Evolutionary conservation across 2,329 filamentous ascomycete genomes (phyloP), one percentile per base, ranked within the genome.

Genomic region (Phialophora macrospora): DNA sequence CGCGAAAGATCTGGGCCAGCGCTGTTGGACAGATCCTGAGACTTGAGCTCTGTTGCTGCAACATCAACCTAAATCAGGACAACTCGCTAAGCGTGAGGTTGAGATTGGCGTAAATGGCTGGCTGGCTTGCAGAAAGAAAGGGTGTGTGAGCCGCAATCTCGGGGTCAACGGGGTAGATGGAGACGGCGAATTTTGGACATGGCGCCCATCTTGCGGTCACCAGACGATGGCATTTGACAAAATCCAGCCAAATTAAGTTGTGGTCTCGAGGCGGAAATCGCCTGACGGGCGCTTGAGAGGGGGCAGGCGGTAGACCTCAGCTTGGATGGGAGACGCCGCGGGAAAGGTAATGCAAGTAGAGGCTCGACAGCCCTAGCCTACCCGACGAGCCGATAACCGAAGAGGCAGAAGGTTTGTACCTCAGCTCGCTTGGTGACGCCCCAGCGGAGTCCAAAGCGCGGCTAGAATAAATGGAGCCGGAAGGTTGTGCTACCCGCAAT

Each of bases 361-460:
- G 38, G 20, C 44, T 60, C 44, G 44, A 52, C n/a, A 52, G 52
- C 32, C 30, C 7, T 41, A 41, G 44, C 46, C 52, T 62, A 46
- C 30, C n/a, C 58, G 24, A 22, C 26, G 24, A 61, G 63, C 60
- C 66, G 66, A 66, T 58, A 62, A 66, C 66, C 63, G 66, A 66
- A 62, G 49, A 62, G 20, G 46, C n/a, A 24, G 55, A 55, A 17
- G 20, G 55, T 38, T 56, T 65, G 58, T 22, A 11, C n/a, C 58
- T 68, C 66, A 68, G 66, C 66, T 68, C 38, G 63, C 41, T 44
- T 62, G 63, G 20, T 38, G 7, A 63, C 66, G 66, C 66, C 66
- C 56, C 63, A 57, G 60, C 51, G 55, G 55, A 58, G 56, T 59
- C 38, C 30, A 61, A 30, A 52, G 54, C 61, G 58, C 58, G 58